Evolutionary conservation across 805 yeast genomes (phyloP).

Genomic region (Yamadazyma olivae): DNA sequence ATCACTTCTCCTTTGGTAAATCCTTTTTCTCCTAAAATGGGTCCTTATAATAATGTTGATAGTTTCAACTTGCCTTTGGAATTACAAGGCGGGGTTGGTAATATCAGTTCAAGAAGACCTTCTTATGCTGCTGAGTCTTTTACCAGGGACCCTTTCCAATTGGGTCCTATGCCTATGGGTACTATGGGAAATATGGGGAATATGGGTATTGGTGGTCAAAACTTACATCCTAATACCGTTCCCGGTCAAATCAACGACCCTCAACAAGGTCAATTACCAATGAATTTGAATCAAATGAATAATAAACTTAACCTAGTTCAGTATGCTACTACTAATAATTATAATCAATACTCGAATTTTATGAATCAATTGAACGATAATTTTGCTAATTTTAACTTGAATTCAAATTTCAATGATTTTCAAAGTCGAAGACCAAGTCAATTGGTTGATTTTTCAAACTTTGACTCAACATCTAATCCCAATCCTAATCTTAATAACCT

Average conservation of each 20-base stretch:
- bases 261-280: neutral
- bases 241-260: no score
- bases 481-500: neutral
- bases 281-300: neutral
- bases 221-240: neutral
- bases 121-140: slow-evolving; percentile 68
- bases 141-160: slow-evolving; percentile 26
- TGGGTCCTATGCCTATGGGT: neutral
- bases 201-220: neutral
- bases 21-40: slow-evolving; percentile 11
- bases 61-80: slow-evolving; percentile 52
- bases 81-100: slow-evolving; percentile 63
- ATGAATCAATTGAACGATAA: slow-evolving; percentile 28
- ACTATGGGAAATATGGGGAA: neutral
- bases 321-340: slow-evolving; percentile 12
- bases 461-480: neutral
- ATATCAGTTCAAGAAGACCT: slow-evolving; percentile 66
- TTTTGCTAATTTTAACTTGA: slow-evolving; percentile 28
- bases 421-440: slow-evolving; percentile 44
- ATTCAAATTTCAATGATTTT: slow-evolving; percentile 33
- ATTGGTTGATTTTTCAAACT: slow-evolving; percentile 26
- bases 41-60: slow-evolving; percentile 15
- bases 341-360: slow-evolving; percentile 9
- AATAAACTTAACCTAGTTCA: slow-evolving; percentile 11
- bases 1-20: slow-evolving; percentile 11